Percentiles rank a stretch among this genome's conserved stretches.
These are phyloP conservation scores for Amaranthus cruentus DNA, from an alignment of 148 eudicot species.

Conservation along the genomic window DNA sequence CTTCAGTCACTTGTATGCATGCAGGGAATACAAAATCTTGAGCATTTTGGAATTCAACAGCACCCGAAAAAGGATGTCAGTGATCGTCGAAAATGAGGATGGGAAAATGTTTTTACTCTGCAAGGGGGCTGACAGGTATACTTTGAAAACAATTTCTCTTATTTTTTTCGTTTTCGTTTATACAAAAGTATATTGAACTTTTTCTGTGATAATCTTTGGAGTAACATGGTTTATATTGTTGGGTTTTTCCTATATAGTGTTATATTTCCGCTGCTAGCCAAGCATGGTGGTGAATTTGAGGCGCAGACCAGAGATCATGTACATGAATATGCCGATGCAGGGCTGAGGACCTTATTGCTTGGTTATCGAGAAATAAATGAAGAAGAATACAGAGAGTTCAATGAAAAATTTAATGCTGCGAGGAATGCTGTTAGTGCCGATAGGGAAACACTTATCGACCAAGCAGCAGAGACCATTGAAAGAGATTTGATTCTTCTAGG, in stretches of 20 bases:
- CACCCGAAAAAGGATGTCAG: slow-evolving; percentile 85
- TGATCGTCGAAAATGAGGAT: slow-evolving; percentile 61
- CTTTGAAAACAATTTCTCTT: slow-evolving; percentile 6
- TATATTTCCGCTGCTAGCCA: slow-evolving; percentile 82
- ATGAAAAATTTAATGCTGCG: slow-evolving; percentile 53
- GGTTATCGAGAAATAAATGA: slow-evolving; percentile 71
- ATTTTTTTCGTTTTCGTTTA: background rate
- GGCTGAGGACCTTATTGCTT: slow-evolving; percentile 87
- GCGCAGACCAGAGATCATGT: slow-evolving; percentile 75
- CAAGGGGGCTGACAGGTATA: slow-evolving; percentile 96
- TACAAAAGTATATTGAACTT: background rate
- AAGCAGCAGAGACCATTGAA: slow-evolving; percentile 63
- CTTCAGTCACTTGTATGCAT: slow-evolving; percentile 6
- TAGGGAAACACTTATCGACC: slow-evolving; percentile 59
- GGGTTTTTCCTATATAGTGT: slow-evolving; percentile 44
- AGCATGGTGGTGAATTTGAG: slow-evolving; percentile 58
- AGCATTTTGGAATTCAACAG: slow-evolving; percentile 82
- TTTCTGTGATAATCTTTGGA: background rate
- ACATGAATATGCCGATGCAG: slow-evolving; percentile 91
- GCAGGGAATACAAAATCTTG: slow-evolving; percentile 62
- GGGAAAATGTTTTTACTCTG: slow-evolving; percentile 62
- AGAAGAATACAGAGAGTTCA: slow-evolving; percentile 58
- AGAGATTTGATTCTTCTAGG: slow-evolving; percentile 89
- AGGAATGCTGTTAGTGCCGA: slow-evolving; percentile 77
- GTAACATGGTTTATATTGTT: slow-evolving; percentile 4